Conservation (phyloP, 352 stramenopile species). For the Phytophthora multivora region DNA sequence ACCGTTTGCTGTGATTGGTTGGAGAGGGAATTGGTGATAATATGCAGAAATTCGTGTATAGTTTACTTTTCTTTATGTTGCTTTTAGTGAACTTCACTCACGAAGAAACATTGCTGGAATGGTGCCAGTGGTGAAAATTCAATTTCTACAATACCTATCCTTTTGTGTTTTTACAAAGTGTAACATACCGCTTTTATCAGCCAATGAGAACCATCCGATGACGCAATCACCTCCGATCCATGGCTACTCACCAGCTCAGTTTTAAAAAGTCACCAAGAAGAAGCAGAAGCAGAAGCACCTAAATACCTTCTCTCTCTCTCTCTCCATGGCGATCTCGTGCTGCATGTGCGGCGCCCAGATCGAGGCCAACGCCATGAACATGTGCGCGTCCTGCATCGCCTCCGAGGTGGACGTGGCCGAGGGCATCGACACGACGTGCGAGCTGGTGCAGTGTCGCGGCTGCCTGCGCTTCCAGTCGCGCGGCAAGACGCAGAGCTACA, state of each 20-base stretch:
- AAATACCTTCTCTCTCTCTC: not conserved
- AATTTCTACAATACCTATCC: not conserved
- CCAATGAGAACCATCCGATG: no score
- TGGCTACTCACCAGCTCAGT: not conserved
- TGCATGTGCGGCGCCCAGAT: slow-evolving; percentile 73
- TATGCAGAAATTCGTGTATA: not conserved
- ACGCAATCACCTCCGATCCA: not conserved
- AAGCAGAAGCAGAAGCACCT: not conserved
- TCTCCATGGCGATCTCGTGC: slow-evolving; percentile 30
- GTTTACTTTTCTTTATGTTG: not conserved
- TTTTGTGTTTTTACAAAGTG: not conserved
- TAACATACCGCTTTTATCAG: no score
- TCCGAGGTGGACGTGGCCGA: slow-evolving; percentile 76
- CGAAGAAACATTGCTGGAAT: not conserved
- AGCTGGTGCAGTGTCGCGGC: slow-evolving; percentile 65
- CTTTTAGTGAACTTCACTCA: not conserved
- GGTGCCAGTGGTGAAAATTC: not conserved
- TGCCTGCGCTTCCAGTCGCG: slow-evolving; percentile 73
- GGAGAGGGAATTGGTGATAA: no score
- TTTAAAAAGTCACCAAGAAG: not conserved
- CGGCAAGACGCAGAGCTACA: slow-evolving; percentile 48
- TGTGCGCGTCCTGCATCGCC: slow-evolving; percentile 74
- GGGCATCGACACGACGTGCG: slow-evolving; percentile 56
- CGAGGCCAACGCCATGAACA: slow-evolving; percentile 80
- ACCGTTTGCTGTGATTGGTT: no score